Percentiles rank a stretch among this genome's conserved stretches.
phyloP scores from a whole-genome alignment of 306 rosid species.

The Pyrus betulifolia region DNA sequence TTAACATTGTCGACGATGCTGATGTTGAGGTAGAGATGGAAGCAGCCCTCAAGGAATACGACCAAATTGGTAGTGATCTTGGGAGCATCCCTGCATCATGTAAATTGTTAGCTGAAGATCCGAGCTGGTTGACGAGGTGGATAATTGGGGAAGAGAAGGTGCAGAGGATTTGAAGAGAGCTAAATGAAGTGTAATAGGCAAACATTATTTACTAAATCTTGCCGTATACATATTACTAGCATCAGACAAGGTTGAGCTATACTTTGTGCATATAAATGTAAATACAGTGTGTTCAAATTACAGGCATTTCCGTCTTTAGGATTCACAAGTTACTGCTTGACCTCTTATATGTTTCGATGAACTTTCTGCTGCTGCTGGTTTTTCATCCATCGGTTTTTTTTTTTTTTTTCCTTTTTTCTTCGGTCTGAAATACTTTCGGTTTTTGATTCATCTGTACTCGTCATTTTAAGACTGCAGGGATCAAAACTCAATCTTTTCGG shows the following conservation, averaged over 20 bases:
- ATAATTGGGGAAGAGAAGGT: constrained; percentile 71
- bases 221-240: not conserved
- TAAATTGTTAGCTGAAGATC: constrained; percentile 62
- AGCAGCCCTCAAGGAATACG: constrained; percentile 67
- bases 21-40: constrained; percentile 69
- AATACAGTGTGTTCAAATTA: not conserved
- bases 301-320: no score
- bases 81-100: constrained; percentile 69
- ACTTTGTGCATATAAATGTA: not conserved
- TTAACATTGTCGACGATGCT: constrained; percentile 42
- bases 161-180: constrained; percentile 28
- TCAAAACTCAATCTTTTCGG: not conserved
- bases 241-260: not conserved
- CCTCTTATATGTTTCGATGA: no score
- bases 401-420: no score
- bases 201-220: not conserved
- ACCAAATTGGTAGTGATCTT: constrained; percentile 74
- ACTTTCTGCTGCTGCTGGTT: no score
- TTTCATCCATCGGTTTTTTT: no score
- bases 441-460: no score
- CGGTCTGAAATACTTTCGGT: no score
- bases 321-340: no score
- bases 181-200: no score
- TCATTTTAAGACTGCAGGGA: no score
- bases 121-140: constrained; percentile 92